Evolutionary conservation across 495 filamentous ascomycete genomes (phyloP), one percentile per base, ranked within the genome.

Genomic region (Neurospora pannonica): DNA sequence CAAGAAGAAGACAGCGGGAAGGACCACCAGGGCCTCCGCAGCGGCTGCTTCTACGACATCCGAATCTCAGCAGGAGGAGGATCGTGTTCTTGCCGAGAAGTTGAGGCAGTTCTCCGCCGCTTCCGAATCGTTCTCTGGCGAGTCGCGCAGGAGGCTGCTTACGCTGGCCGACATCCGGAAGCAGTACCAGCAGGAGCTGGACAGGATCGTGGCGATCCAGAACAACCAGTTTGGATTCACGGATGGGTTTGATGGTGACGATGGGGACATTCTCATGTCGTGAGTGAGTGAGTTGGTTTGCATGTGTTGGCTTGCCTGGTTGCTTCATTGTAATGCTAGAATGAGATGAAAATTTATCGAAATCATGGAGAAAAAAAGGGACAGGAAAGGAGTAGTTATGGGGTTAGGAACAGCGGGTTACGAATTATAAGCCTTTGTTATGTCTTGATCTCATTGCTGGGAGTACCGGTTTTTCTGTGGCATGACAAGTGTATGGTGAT

Each of bases 151-250:
- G 75, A 87, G 83, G 79, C 85, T 98, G 17, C 88, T 98, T 24
- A 97, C 92, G 19, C 84, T 98, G 21, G 91, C 90, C 8, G 95
- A 97, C 80, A 83, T 98, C 31, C 87, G 93, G 75, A 92, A 90
- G 78, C 91, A 92, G 79, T 98, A 96, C 83, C 92, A 96, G 81
- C 87, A 85, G 21, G 94, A 98, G 82, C 84, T 98, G 77, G 97
- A 99, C 81, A 87, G 93, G 70, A 89, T 90, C 37, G 88, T 85
- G 42, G 86, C 87, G 4, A 88, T 89, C 74, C 84, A 88, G 76
- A 89, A 88, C 75, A 85, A 88, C 73, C 86, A 88, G 75, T 89
- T 89, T 81, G 86, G 84, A n/a, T 84, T 87, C 37, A 76, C 80
- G 40, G 81, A 34, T 67, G 54, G 28, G 7, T 67, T 67, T 34